phyloP scores from a whole-genome alignment of 148 eudicot species.

The Cornus controversa region DNA sequence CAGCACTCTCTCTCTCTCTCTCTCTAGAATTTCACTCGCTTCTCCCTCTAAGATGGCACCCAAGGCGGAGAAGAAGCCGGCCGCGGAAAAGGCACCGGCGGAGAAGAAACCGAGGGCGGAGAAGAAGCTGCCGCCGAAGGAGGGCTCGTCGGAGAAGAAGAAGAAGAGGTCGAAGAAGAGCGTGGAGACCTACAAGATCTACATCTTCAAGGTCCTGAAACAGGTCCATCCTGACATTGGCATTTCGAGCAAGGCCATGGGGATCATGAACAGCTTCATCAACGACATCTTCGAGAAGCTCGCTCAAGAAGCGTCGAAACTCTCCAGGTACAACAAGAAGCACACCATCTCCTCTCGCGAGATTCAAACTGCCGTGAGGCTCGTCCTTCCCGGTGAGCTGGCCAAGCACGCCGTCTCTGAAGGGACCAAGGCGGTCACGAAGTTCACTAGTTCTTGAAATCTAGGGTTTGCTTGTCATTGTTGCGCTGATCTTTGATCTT shows the following conservation, averaged over 20 bases:
- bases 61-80: conserved; percentile 9
- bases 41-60: neutral
- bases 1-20: neutral
- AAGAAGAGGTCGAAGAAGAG: conserved; percentile 47
- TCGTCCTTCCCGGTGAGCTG: conserved; percentile 49
- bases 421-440: conserved; percentile 51
- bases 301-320: conserved; percentile 43
- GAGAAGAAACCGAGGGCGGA: conserved; percentile 16
- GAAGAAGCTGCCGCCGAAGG: conserved; percentile 13
- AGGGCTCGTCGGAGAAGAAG: conserved; percentile 28
- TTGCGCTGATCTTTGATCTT: no score
- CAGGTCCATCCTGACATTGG: conserved; percentile 59
- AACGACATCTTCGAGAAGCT: conserved; percentile 55
- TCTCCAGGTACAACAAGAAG: conserved; percentile 50
- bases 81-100: conserved; percentile 7
- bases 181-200: conserved; percentile 55
- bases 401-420: conserved; percentile 59
- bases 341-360: conserved; percentile 44
- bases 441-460: conserved; percentile 36
- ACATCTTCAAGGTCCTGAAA: conserved; percentile 53
- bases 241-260: conserved; percentile 49
- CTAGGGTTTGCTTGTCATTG: no score
- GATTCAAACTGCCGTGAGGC: conserved; percentile 49
- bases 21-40: neutral
- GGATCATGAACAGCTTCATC: conserved; percentile 54